Base-by-base conservation (phyloP, 805 yeast species). In the Candida verbasci region DNA sequence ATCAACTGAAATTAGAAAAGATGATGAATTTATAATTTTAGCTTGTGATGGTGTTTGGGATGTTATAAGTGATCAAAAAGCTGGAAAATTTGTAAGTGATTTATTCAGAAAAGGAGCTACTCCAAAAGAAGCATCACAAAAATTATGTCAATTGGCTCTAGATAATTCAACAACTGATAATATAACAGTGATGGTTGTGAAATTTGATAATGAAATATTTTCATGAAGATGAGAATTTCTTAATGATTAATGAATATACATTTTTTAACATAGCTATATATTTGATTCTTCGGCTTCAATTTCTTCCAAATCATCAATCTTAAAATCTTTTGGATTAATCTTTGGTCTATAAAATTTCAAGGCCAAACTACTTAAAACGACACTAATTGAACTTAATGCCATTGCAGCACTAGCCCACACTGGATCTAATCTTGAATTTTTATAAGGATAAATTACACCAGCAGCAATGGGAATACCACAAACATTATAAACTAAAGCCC, bases 21-120 rank as follows among this genome's bases (percentile, higher is more conserved):
- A 63, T 9, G 96, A 89, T 56, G 83, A 83, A 47, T 86, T 86
- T 52, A 58, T 91, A 51, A 88, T 91, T 34, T 64, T 91, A 41
- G 97, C 97, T 0, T 93, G 97, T 58, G 98, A 91, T 59, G 98
- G 98, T 0, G 64, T 91, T 9, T 91, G 97, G 97, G 98, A 91
- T 57, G 97, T 91, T 4, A 73, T 89, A 35, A 70, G 80, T 7
- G 98, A 93, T 55, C 83, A 78, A 45, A 75, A 76, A 38, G 97
- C 97, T 0, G 85, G 93, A 39, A 81, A 81, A 38, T 57, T 82
- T 46, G 81, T 86, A 4, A 65, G 70, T 32, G 69, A 71, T 27
- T 62, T 75, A 9, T 61, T 67, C 38, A 48, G 45, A 15, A 78
- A 43, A 5, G 43, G 40, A 14, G 40, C 40, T 28, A 66, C 81